Base-by-base conservation (phyloP, 495 filamentous ascomycete species). In the Hyaloscypha finlandica region DNA sequence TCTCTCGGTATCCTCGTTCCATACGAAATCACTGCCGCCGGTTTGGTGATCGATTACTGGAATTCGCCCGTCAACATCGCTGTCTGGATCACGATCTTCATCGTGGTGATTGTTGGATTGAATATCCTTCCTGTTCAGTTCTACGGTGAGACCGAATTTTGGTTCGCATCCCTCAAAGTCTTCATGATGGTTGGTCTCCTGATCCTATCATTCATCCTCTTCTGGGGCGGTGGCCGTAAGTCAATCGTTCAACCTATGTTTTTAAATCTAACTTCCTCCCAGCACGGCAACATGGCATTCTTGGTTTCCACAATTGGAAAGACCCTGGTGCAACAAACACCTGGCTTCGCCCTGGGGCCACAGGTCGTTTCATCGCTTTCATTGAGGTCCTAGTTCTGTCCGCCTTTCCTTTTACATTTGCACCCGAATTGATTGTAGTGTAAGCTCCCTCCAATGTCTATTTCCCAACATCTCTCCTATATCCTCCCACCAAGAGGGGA, bases 101-200 rank as follows among this genome's bases (percentile, higher is more conserved):
- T 91, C 4, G 75, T 87, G 20, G 73, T 80, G 6, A 90, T 93
- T 63, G 69, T 90, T 8, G 57, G 73, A 20, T 81, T 91, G 71
- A 92, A 91, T 71, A 85, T 83, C 67, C 78, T 90, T 57, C 79
- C 82, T 56, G 87, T 94, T 12, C 72, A 74, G 4, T 90, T 89
- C 78, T 93, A 92, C 65, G 91, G 91, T 48, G 91, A 94, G 77
- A 85, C 90, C 66, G 90, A 94, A 72, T 94, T 93, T 75, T 92
- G 89, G 90, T 86, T 94, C 56, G 89, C 86, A 3, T 80, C 81
- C 45, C 77, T 90, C 75, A 93, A 94, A 72, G 83, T 92, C 4
- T 55, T 90, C 14, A 84, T 89, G 39, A 90, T 93, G 70, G 66
- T 89, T 55, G 89, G 84, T 39, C 77, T 91, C 25, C 83, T 86